Base-by-base conservation (phyloP, 768 basidiomycete species). In the Naganishia friedmannii region DNA sequence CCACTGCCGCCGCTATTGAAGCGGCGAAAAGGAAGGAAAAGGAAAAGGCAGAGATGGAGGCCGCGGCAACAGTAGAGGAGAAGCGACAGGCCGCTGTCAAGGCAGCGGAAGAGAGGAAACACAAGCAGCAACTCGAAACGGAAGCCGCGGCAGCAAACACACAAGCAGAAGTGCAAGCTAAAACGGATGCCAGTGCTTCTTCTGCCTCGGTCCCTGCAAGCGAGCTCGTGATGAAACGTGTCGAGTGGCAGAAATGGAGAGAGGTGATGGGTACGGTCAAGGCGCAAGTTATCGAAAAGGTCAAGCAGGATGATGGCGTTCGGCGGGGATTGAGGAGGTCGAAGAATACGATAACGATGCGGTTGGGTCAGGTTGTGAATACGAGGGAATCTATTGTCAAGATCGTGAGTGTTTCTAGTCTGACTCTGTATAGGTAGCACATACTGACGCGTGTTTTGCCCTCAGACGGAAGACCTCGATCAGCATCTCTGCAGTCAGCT, bases 221-320 rank as follows among this genome's bases (percentile, higher is more conserved):
- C 32, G 57, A 70, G n/a, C 13, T 58, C 29, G 32, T 21, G n/a
- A 60, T 65, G n/a, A 76, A 74, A 54, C 70, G 39, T 1, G 32
- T 46, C 3, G 76, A 77, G 58, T 80, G 76, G 73, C 70, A 58
- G 39, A 67, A 67, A 31, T 80, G 79, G 76, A 74, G 75, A 6
- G 74, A 74, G 21, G 73, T 74, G 66, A 78, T 79, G 73, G 65
- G 63, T 54, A 73, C 67, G 70, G 73, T 77, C 67, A 81, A 81
- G 67, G 57, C 21, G 37, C 70, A 74, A 21, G 72, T 77, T 12
- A 75, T 79, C 34, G 68, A 92, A 87, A 77, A 80, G 65, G 83
- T 91, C 65, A 93, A 93, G 83, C 79, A 82, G 2, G 86, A 87
- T 39, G 83, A 67, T 53, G 71, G 66, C 9, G 39, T 67, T 13